These are phyloP conservation scores for Suillus plorans DNA, from an alignment of 768 basidiomycete genomes.

Conservation along the genomic window DNA sequence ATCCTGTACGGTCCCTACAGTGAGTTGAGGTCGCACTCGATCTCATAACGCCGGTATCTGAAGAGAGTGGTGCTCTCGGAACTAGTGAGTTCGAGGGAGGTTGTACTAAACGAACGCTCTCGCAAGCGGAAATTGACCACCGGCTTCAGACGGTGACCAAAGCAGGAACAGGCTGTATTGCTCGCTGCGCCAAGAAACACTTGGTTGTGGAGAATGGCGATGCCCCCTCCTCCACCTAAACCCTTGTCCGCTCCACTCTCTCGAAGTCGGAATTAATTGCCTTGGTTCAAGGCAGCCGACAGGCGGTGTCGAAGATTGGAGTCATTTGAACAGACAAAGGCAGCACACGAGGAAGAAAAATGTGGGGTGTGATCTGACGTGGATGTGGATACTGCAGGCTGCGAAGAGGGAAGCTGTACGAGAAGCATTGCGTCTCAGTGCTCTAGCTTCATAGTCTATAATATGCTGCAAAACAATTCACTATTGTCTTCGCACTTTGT, in stretches of 20 bases:
- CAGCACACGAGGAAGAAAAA: constrained; percentile 37
- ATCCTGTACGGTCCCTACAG: constrained; percentile 57
- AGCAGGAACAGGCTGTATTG: constrained; percentile 17
- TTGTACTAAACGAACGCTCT: constrained; percentile 36
- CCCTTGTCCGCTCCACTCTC: constrained; percentile 14
- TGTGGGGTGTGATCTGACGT: constrained; percentile 37
- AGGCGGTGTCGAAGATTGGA: constrained; percentile 40
- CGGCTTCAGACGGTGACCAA: constrained; percentile 21
- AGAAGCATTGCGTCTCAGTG: not conserved
- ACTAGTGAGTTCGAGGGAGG: constrained; percentile 39
- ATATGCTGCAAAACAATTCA: not conserved
- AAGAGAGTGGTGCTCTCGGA: constrained; percentile 53
- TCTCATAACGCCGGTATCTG: constrained; percentile 44
- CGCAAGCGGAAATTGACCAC: constrained; percentile 26
- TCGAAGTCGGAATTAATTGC: constrained; percentile 13
- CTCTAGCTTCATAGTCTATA: not conserved
- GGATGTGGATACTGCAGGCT: constrained; percentile 33
- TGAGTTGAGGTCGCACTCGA: constrained; percentile 24
- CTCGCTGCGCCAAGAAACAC: constrained; percentile 26
- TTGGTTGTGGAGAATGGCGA: constrained; percentile 41
- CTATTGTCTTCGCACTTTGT: not conserved
- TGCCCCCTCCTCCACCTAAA: not conserved
- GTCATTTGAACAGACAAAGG: constrained; percentile 45
- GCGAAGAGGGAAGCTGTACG: constrained; percentile 16
- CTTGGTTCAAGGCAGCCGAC: constrained; percentile 19